These are phyloP conservation scores for apple (Malus domestica) DNA, from an alignment of 306 rosid genomes.

Conservation along the genomic window ASM211411v1 NC_041796.1:25642501-25643000, in stretches of 20 bases:
- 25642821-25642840: background rate
- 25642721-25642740: conserved; percentile 77
- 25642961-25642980: background rate
- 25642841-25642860: background rate
- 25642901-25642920: background rate
- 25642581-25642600: conserved; percentile 30
- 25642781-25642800: background rate
- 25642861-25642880: background rate
- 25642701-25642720: conserved; percentile 93
- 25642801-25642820: background rate
- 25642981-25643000: background rate
- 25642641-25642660: conserved; percentile 40
- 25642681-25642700: conserved; percentile 73
- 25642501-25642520: conserved; percentile 53
- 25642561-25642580: conserved; percentile 33
- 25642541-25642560: conserved; percentile 26
- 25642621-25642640: conserved; percentile 39
- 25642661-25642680: conserved; percentile 53
- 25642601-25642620: conserved; percentile 24
- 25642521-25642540: conserved; percentile 39
- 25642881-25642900: background rate
- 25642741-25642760: conserved; percentile 57
- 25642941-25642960: background rate
- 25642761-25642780: background rate
- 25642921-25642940: background rate